A percentile compares a stretch with the other conserved stretches of the same genome.
phyloP scores from a whole-genome alignment of 2,329 filamentous ascomycete genomes.

The Hymenoscyphus fraxineus region DNA sequence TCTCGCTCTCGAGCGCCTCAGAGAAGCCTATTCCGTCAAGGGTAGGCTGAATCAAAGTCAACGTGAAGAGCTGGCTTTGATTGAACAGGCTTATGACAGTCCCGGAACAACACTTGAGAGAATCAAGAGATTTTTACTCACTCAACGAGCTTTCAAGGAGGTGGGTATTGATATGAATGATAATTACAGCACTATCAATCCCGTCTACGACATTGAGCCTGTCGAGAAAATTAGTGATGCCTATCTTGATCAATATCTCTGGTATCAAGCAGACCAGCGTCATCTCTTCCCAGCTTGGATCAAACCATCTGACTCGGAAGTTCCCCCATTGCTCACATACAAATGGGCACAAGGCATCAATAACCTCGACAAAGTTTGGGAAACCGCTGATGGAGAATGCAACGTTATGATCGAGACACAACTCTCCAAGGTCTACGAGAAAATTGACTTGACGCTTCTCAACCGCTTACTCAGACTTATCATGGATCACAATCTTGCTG shows the following conservation, averaged over 20 bases:
- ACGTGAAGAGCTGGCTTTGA: conserved; percentile 91
- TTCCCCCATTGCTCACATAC: conserved; percentile 89
- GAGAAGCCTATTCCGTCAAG: conserved; percentile 97
- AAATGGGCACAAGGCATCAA: conserved; percentile 99
- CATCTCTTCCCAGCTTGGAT: conserved; percentile 98
- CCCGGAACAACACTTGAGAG: conserved; percentile 92
- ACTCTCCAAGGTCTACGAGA: conserved; percentile 98
- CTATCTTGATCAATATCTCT: conserved; percentile 96
- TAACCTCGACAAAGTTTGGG: conserved; percentile 94
- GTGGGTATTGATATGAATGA: conserved; percentile 99
- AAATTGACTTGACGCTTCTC: conserved; percentile 93
- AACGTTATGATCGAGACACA: conserved; percentile 99
- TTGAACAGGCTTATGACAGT: conserved; percentile 97
- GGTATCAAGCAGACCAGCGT: conserved; percentile 97
- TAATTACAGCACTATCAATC: conserved; percentile 98
- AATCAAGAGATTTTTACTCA: conserved; percentile 96
- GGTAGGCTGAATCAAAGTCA: conserved; percentile 95
- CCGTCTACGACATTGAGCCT: conserved; percentile 96
- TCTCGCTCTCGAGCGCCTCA: conserved; percentile 83
- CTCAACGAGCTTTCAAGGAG: conserved; percentile 97
- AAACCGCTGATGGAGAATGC: conserved; percentile 88
- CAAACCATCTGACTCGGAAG: conserved; percentile 97
- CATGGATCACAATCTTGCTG: conserved; percentile 98
- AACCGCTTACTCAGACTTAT: conserved; percentile 91
- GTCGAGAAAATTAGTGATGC: conserved; percentile 99